These are phyloP conservation scores for Didymella pomorum DNA, from an alignment of 2,329 filamentous ascomycete species.

Conservation along the genomic window DNA sequence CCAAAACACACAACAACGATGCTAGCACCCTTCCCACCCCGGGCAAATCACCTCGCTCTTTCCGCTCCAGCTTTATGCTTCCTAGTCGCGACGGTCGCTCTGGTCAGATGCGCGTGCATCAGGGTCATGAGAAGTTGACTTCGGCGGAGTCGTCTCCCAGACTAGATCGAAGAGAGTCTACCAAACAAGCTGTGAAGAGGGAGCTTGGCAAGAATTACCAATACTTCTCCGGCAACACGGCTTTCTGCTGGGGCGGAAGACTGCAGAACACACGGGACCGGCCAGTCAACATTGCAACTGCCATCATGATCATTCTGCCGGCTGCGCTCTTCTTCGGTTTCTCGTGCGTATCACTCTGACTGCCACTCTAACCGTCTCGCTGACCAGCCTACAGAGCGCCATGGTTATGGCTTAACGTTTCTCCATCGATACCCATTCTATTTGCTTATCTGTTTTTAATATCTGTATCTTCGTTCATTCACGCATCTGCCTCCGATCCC, in stretches of 20 bases:
- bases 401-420: constrained; percentile 86
- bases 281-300: constrained; percentile 89
- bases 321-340: constrained; percentile 83
- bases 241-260: constrained; percentile 86
- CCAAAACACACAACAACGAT: constrained; percentile 65
- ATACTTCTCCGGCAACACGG: constrained; percentile 92
- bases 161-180: constrained; percentile 58
- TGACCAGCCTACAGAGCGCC: constrained; percentile 63
- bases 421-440: constrained; percentile 84
- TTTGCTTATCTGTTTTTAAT: constrained; percentile 94
- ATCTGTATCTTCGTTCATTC: constrained; percentile 90
- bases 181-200: constrained; percentile 49
- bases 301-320: constrained; percentile 79
- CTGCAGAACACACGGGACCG: constrained; percentile 87
- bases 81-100: constrained; percentile 62
- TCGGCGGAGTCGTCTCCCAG: constrained; percentile 80
- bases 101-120: constrained; percentile 56
- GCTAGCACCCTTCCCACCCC: constrained; percentile 65
- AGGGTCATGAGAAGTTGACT: constrained; percentile 82
- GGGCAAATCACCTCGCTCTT: constrained; percentile 76
- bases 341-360: constrained; percentile 61
- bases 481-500: constrained; percentile 90
- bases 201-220: constrained; percentile 79
- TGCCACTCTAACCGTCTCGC: background rate
- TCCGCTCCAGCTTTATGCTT: constrained; percentile 77